Conservation (phyloP, 2,329 filamentous ascomycete genomes). For the Cordyceps javanica region DNA sequence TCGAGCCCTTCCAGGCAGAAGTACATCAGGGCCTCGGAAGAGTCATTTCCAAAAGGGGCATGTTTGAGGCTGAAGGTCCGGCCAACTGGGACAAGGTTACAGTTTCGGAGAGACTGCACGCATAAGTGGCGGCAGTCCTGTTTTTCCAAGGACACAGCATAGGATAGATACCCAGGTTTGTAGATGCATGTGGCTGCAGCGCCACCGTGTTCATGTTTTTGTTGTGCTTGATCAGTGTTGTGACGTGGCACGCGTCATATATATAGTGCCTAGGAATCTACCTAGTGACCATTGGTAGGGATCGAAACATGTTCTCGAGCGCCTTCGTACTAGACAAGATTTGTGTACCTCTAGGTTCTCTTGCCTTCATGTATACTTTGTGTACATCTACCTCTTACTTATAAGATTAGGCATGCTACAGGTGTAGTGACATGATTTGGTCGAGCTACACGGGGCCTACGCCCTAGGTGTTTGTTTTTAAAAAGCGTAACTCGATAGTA, state of each 20-base stretch:
- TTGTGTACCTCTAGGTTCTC: no score
- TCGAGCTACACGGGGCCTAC: no score
- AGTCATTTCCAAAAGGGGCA: constrained; percentile 70
- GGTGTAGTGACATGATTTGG: no score
- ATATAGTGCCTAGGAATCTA: no score
- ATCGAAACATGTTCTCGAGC: no score
- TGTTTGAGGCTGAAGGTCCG: constrained; percentile 62
- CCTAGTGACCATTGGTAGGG: no score
- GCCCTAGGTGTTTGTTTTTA: no score
- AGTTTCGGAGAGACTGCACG: constrained; percentile 24
- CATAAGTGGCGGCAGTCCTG: constrained; percentile 12
- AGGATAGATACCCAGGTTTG: constrained; percentile 2
- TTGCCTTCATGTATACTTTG: no score
- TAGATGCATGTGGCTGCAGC: background rate
- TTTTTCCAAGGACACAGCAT: background rate
- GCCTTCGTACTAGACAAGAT: no score
- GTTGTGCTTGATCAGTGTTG: background rate
- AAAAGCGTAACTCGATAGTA: no score
- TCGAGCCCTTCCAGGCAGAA: constrained; percentile 87
- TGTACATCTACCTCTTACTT: no score
- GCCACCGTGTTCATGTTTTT: background rate
- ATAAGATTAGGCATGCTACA: no score
- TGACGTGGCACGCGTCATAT: background rate
- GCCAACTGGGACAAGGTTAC: constrained; percentile 41
- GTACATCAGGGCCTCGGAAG: constrained; percentile 76